Evolutionary conservation across 768 basidiomycete species (phyloP).

Genomic region (Kwoniella sp.): DNA sequence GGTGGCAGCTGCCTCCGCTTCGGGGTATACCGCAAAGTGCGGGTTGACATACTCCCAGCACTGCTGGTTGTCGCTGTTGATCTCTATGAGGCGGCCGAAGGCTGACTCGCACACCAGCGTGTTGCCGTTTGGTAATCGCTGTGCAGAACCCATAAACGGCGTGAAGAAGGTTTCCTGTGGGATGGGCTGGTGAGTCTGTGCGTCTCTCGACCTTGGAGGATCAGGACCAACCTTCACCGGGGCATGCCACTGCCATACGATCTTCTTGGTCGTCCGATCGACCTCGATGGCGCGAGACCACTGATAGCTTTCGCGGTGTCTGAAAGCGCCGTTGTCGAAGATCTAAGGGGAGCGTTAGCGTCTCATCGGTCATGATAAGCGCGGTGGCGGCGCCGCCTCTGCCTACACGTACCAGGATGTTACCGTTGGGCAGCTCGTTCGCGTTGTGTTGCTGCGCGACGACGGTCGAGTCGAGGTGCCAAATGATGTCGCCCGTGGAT

Average conservation of each 20-base stretch:
- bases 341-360: slow-evolving; percentile 24
- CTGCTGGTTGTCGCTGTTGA: slow-evolving; percentile 22
- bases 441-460: slow-evolving; percentile 43
- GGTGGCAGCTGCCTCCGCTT: slow-evolving; percentile 42
- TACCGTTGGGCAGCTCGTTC: slow-evolving; percentile 9
- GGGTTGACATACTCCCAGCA: slow-evolving; percentile 29
- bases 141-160: slow-evolving; percentile 22
- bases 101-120: slow-evolving; percentile 19
- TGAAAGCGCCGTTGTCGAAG: slow-evolving; percentile 42
- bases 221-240: slow-evolving; percentile 8
- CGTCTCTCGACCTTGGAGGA: neutral
- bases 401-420: slow-evolving; percentile 1
- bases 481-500: slow-evolving; percentile 46
- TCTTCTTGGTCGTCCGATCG: slow-evolving; percentile 21
- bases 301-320: slow-evolving; percentile 25
- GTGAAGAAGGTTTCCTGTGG: slow-evolving; percentile 21
- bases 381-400: no score
- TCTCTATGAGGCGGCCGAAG: slow-evolving; percentile 25
- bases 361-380: neutral
- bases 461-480: slow-evolving; percentile 47
- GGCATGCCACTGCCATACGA: slow-evolving; percentile 21
- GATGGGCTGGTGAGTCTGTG: neutral
- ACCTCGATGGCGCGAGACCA: slow-evolving; percentile 22
- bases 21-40: slow-evolving; percentile 35
- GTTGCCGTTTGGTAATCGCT: slow-evolving; percentile 20